Conservation (phyloP, 108 stramenopile species). For the Fragilaria crotonensis region DNA sequence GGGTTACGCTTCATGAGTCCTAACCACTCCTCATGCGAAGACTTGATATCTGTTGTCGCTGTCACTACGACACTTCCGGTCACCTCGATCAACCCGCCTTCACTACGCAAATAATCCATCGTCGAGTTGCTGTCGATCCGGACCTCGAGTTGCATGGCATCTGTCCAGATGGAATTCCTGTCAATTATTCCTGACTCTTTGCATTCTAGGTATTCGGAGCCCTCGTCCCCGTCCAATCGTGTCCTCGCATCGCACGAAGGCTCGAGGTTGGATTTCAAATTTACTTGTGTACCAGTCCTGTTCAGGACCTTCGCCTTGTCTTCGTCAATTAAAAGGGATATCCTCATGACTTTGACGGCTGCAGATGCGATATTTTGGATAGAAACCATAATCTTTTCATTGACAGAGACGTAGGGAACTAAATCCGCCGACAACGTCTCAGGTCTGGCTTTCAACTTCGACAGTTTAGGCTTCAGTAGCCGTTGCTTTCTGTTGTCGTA, state of each 20-base stretch:
- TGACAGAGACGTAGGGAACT: not conserved
- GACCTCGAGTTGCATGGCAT: not conserved
- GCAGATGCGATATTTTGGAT: not conserved
- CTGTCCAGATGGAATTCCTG: not conserved
- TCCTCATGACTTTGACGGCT: not conserved
- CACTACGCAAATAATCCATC: not conserved
- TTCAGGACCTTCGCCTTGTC: not conserved
- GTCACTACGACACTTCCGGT: constrained; percentile 16
- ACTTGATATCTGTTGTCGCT: constrained; percentile 20
- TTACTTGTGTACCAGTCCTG: not conserved
- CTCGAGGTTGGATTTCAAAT: not conserved
- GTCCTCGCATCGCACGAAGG: not conserved
- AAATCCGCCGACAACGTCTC: not conserved
- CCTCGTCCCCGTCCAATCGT: not conserved
- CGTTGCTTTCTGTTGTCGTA: not conserved
- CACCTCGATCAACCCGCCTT: not conserved
- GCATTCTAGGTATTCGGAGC: not conserved
- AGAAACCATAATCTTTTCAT: not conserved
- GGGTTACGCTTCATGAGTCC: constrained; percentile 15
- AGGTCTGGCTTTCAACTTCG: not conserved
- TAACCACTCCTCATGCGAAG: constrained; percentile 14
- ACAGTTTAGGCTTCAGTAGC: not conserved
- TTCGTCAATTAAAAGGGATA: not conserved
- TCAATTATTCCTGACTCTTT: not conserved
- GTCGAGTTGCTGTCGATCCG: not conserved